Percentiles rank a stretch among this genome's conserved stretches.
These are phyloP conservation scores for Fusarium multiceps DNA, from an alignment of 2,329 filamentous ascomycete genomes.

Conservation along the genomic window DNA sequence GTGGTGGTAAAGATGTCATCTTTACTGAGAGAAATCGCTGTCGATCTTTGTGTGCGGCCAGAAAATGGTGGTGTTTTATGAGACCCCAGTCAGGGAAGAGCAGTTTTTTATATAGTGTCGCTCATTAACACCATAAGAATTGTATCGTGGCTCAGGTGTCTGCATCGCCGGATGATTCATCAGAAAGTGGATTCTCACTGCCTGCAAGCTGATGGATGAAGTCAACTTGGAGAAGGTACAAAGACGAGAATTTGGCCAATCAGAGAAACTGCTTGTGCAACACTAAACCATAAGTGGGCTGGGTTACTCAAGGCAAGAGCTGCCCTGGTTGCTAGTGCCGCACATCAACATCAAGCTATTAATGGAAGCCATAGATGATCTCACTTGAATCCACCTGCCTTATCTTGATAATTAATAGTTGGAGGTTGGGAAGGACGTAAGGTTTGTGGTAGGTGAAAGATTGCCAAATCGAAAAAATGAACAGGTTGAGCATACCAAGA, in stretches of 20 bases:
- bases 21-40: background rate
- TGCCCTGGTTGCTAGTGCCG: slow-evolving; percentile 7
- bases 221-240: slow-evolving; percentile 18
- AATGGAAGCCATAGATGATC: slow-evolving; percentile 1
- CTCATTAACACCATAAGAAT: slow-evolving; percentile 4
- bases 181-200: slow-evolving; percentile 44
- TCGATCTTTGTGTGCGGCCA: background rate
- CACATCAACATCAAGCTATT: background rate
- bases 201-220: slow-evolving; percentile 34
- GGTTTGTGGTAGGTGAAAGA: background rate
- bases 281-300: slow-evolving; percentile 1
- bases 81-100: background rate
- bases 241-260: slow-evolving; percentile 20
- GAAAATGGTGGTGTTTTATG: background rate
- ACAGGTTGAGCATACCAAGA: background rate
- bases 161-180: slow-evolving; percentile 57
- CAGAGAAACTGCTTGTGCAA: background rate
- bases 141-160: slow-evolving; percentile 23
- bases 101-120: slow-evolving; percentile 14
- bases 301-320: background rate
- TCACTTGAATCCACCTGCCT: background rate
- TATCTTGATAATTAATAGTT: background rate
- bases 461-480: background rate
- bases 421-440: background rate
- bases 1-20: slow-evolving; percentile 70